phyloP scores from a whole-genome alignment of 2,329 filamentous ascomycete species.

The Chaetomium strumarium region DNA sequence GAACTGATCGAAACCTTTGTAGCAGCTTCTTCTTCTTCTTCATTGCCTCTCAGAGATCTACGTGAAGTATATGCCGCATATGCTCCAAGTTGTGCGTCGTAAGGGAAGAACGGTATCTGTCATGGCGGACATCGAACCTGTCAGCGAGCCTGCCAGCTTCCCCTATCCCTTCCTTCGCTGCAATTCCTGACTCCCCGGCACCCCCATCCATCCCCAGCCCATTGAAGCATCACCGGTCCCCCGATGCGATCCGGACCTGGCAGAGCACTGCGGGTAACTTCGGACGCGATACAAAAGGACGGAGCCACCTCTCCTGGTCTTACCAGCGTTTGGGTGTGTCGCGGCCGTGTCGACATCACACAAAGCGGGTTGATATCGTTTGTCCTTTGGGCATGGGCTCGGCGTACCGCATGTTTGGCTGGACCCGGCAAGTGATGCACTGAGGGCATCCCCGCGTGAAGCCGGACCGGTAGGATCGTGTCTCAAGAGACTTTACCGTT shows the following conservation, averaged over 20 bases:
- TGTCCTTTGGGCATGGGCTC: not conserved
- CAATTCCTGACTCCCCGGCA: no score
- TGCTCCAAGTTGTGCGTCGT: not conserved
- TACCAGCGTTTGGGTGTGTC: no score
- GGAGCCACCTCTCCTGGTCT: not conserved
- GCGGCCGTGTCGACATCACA: no score
- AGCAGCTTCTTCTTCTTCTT: not conserved
- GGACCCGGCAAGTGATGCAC: not conserved
- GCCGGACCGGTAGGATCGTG: not conserved
- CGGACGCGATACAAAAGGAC: not conserved
- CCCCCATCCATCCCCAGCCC: no score
- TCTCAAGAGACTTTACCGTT: slow-evolving; percentile 43
- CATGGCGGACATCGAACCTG: not conserved
- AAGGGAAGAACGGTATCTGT: not conserved
- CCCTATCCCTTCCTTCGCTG: no score
- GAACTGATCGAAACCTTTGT: no score
- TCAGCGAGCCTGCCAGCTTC: not conserved
- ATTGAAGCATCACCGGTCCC: no score
- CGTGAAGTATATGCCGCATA: not conserved
- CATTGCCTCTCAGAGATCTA: not conserved
- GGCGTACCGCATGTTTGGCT: not conserved
- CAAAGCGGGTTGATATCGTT: no score
- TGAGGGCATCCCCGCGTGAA: not conserved
- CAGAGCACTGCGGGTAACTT: no score
- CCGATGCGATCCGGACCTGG: no score